Conservation (phyloP, 192 early-diverging fungal genomes). For the Umbelopsis ramanniana region DNA sequence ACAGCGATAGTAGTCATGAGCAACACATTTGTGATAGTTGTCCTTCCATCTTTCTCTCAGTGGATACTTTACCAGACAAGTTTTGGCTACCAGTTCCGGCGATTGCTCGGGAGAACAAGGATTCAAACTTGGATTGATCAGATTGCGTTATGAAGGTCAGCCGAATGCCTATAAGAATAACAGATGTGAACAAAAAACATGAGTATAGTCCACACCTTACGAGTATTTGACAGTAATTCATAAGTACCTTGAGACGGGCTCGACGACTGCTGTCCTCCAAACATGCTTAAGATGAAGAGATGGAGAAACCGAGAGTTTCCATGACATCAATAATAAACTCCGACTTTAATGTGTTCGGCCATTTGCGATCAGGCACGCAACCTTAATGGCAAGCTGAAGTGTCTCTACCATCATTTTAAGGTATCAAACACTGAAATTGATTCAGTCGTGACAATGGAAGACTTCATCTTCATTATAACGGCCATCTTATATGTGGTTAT, state of each 20-base stretch:
- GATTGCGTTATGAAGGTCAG: conserved; percentile 44
- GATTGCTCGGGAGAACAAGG: conserved; percentile 33
- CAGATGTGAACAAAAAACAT: background rate
- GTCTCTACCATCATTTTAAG: too few relatives aligned
- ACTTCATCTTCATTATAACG: too few relatives aligned
- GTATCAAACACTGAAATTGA: too few relatives aligned
- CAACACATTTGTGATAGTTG: background rate
- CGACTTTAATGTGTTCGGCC: background rate
- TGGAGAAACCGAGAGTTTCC: conserved; percentile 9
- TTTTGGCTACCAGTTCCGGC: conserved; percentile 17
- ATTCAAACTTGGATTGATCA: conserved; percentile 48
- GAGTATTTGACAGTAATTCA: background rate
- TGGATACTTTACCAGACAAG: conserved; percentile 33
- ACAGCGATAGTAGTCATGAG: background rate
- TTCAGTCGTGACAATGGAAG: too few relatives aligned
- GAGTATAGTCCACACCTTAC: background rate
- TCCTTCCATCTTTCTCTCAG: background rate
- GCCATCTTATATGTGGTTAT: too few relatives aligned
- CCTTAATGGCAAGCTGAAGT: background rate
- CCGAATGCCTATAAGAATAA: conserved; percentile 32
- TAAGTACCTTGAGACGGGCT: conserved; percentile 11
- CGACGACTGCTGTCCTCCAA: conserved; percentile 15
- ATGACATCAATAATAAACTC: conserved; percentile 22
- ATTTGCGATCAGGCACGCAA: background rate
- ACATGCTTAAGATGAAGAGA: conserved; percentile 22